These are phyloP conservation scores for Gomphus sp. DNA, from an alignment of 1,284 basidiomycete species.

Conservation along the genomic window DNA sequence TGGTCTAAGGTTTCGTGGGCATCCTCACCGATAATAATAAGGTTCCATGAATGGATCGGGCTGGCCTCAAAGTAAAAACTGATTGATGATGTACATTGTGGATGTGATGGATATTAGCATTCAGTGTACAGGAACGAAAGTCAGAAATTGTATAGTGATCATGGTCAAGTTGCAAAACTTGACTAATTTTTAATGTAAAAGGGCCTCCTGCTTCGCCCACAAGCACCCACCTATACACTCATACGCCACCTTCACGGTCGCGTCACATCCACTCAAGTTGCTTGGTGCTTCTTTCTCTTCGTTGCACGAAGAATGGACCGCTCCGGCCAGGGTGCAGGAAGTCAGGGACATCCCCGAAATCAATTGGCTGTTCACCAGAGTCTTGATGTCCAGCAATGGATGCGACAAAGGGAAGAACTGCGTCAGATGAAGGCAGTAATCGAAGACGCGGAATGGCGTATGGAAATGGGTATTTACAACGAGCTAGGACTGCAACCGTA, in stretches of 20 bases:
- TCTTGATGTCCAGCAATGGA: neutral
- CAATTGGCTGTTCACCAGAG: neutral
- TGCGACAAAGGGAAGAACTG: neutral
- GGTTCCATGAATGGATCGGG: neutral
- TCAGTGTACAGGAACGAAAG: neutral
- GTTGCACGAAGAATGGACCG: neutral
- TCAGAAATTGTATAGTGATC: neutral
- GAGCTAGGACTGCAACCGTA: neutral
- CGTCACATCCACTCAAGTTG: neutral
- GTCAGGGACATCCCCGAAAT: neutral
- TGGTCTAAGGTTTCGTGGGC: neutral
- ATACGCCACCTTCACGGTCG: neutral
- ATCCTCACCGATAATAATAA: neutral
- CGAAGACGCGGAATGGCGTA: neutral
- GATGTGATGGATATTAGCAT: too few relatives aligned
- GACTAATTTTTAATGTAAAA: neutral
- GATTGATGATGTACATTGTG: too few relatives aligned
- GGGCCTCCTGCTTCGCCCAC: neutral
- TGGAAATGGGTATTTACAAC: neutral
- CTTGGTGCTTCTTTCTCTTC: neutral
- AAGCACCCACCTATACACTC: neutral
- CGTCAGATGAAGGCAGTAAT: constrained; percentile 1
- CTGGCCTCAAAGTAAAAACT: neutral
- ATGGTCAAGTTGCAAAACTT: neutral
- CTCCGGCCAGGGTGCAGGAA: neutral